These are phyloP conservation scores for Malus fusca DNA, from an alignment of 306 rosid genomes.

Conservation along the genomic window DNA sequence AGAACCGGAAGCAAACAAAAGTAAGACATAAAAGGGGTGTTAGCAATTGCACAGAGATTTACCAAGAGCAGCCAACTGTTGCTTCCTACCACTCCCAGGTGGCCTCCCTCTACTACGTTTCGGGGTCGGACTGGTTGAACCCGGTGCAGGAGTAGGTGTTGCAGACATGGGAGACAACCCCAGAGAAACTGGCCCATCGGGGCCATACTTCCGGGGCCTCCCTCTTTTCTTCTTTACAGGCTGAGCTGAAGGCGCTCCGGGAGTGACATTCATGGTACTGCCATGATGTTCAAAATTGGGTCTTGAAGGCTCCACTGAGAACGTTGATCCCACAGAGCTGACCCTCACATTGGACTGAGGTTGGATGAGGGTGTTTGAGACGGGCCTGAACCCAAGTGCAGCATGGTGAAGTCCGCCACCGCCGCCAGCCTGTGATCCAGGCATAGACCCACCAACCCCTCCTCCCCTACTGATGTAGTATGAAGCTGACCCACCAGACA, in stretches of 20 bases:
- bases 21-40: not conserved
- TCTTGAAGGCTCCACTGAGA: conserved; percentile 44
- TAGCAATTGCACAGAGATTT: conserved; percentile 1
- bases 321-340: conserved; percentile 50
- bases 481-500: conserved; percentile 77
- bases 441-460: conserved; percentile 51
- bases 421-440: conserved; percentile 47
- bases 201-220: conserved; percentile 85
- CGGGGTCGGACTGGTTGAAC: conserved; percentile 33
- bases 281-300: conserved; percentile 49
- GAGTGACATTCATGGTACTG: conserved; percentile 37
- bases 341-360: conserved; percentile 51
- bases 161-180: conserved; percentile 65
- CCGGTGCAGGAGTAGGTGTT: conserved; percentile 42
- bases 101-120: conserved; percentile 72
- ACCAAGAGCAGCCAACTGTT: conserved; percentile 81
- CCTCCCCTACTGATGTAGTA: conserved; percentile 72
- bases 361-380: conserved; percentile 46
- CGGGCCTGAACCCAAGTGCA: conserved; percentile 61
- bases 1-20: not conserved
- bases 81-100: conserved; percentile 87
- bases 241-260: conserved; percentile 53
- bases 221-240: conserved; percentile 86
- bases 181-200: conserved; percentile 72
- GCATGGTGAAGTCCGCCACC: conserved; percentile 40